phyloP scores from a whole-genome alignment of 208 protist genomes.

The Tritrichomonas musculus region DNA sequence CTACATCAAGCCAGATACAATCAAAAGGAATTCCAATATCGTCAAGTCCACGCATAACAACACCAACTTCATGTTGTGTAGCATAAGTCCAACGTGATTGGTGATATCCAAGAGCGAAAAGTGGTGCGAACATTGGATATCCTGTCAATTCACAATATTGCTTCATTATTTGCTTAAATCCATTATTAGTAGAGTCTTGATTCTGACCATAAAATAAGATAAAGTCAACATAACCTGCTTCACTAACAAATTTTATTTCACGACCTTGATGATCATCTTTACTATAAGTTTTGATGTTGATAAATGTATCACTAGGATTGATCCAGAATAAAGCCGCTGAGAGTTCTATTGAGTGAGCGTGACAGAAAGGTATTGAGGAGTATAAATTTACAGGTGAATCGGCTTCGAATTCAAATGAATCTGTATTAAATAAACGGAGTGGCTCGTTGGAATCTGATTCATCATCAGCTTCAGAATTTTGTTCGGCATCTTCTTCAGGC shows the following conservation, averaged over 20 bases:
- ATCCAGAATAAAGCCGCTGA: neutral
- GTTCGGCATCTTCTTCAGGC: too few species aligned
- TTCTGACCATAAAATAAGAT: constrained; percentile 83
- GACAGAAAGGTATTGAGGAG: constrained; percentile 83
- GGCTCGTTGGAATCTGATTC: too few species aligned
- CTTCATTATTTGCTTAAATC: constrained; percentile 66
- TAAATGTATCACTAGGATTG: neutral
- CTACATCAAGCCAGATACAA: constrained; percentile 97
- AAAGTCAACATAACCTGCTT: constrained; percentile 80
- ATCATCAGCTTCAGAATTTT: too few species aligned
- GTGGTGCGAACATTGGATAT: constrained; percentile 73
- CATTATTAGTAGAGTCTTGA: too few species aligned
- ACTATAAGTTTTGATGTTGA: neutral
- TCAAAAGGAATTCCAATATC: constrained; percentile 59
- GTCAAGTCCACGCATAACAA: constrained; percentile 40
- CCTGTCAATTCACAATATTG: constrained; percentile 83
- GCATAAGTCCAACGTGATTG: constrained; percentile 92
- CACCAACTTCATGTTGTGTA: constrained; percentile 71
- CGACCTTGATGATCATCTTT: neutral
- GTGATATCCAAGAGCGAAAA: constrained; percentile 90
- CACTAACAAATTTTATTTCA: constrained; percentile 68
- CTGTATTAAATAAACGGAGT: constrained; percentile 89
- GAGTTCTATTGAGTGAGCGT: constrained; percentile 49
- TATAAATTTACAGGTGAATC: constrained; percentile 77
- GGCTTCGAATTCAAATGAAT: constrained; percentile 88